Evolutionary conservation across 352 stramenopile species (phyloP), one percentile per base, ranked within the genome.

Genomic region (Phytophthora nicotianae): DNA sequence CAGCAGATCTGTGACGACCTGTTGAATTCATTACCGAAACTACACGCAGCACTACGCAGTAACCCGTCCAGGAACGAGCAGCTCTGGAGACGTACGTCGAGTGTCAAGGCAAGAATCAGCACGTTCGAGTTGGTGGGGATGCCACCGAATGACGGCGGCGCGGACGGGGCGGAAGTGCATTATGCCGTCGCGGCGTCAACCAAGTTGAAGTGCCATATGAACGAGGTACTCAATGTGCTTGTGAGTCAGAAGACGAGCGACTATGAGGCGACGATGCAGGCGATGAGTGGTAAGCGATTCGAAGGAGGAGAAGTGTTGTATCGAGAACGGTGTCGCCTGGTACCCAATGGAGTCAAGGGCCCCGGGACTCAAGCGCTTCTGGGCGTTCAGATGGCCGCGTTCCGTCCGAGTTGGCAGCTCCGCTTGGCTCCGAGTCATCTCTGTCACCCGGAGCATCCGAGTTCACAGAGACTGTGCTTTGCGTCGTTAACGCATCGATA

Each of bases 221-320:
- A 86, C 49, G 76, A 86, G 35, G 71, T 86, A 29, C 50, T 86
- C 16, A 86, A 79, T 40, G 69, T 83, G 38, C 58, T 87, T 2
- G 57, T 75, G 14, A 62, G 69, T 50, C 67, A 45, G 2, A 62
- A 72, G 7, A 74, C 75, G 41, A 60, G 50, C 35, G 64, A 75
- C n/a, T 78, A 79, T 47, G 61, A 75, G 46, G 54, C 59, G 2
- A 73, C 74, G 4, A 79, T 83, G 71, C 20, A 64, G 20, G 40
- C 65, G n/a, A 50, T 86, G 14, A 66, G 54, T 50, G 72, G 70
- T 4, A 45, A 26, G n/a, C 58, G 55, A n/a, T 78, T 81, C 43
- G 57, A 76, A 32, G 37, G 57, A 27, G 74, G 71, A 19, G 62
- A 68, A 14, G 41, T 81, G 13, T 57, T 85, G 20, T 77, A 77